Evolutionary conservation across 2,329 filamentous ascomycete genomes (phyloP).

Genomic region (Coniochaeta pulveracea): DNA sequence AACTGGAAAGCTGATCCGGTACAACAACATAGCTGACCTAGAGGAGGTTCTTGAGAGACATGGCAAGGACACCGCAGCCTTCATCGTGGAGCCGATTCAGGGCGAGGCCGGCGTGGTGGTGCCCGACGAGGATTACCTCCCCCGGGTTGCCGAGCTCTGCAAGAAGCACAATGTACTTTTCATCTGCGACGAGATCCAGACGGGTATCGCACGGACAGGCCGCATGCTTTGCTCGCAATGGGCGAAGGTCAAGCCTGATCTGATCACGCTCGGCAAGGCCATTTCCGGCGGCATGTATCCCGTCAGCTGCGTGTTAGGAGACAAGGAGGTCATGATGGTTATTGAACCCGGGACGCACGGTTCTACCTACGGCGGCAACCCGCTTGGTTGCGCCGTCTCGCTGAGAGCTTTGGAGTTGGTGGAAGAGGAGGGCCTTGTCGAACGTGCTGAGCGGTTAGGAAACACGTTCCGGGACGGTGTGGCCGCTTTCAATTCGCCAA

Average conservation of each 20-base stretch:
- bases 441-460: constrained; percentile 71
- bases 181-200: constrained; percentile 98
- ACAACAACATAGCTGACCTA: constrained; percentile 75
- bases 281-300: constrained; percentile 98
- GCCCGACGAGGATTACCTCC: constrained; percentile 79
- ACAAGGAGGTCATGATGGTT: constrained; percentile 88
- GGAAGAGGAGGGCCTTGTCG: constrained; percentile 79
- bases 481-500: constrained; percentile 60
- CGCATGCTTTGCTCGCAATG: constrained; percentile 91
- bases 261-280: constrained; percentile 91
- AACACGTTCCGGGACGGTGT: constrained; percentile 74
- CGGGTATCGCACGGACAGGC: constrained; percentile 89
- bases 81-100: constrained; percentile 94
- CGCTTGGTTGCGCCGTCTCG: constrained; percentile 86
- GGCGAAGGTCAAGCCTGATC: constrained; percentile 88
- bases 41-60: constrained; percentile 69
- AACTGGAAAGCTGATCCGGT: constrained; percentile 69
- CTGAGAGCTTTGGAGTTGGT: constrained; percentile 92
- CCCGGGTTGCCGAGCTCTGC: constrained; percentile 71
- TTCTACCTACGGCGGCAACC: constrained; percentile 97
- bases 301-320: constrained; percentile 84
- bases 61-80: constrained; percentile 77
- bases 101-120: constrained; percentile 96
- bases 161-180: constrained; percentile 91
- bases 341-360: constrained; percentile 95